phyloP scores from a whole-genome alignment of 148 eudicot genomes.

The Hydrangea macrophylla region DNA sequence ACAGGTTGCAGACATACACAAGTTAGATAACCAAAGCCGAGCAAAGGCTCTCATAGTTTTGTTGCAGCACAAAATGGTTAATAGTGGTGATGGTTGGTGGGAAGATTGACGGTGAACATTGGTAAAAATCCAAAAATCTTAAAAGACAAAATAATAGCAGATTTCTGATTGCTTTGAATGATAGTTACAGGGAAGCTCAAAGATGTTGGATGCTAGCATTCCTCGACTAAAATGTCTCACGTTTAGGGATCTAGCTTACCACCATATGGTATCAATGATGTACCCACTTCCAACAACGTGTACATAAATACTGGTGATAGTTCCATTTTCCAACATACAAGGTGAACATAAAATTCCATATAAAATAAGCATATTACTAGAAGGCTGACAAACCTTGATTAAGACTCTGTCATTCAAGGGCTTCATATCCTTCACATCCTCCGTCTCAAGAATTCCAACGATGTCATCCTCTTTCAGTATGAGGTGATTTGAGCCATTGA shows the following conservation, averaged over 20 bases:
- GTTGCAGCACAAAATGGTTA: background rate
- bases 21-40: no score
- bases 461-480: conserved; percentile 87
- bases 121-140: background rate
- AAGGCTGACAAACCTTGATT: conserved; percentile 52
- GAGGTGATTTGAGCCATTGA: conserved; percentile 68
- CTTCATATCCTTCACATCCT: conserved; percentile 77
- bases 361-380: background rate
- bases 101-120: no score
- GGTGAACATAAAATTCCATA: background rate
- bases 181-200: background rate
- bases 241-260: background rate
- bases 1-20: no score
- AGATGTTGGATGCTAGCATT: background rate
- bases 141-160: background rate
- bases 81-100: no score
- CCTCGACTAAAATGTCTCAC: background rate
- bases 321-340: background rate
- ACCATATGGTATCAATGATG: background rate
- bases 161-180: background rate
- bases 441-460: conserved; percentile 81
- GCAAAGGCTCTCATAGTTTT: background rate
- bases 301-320: no score
- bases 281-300: background rate
- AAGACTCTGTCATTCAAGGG: conserved; percentile 82